Evolutionary conservation across 2,329 filamentous ascomycete species (phyloP), one percentile per base, ranked within the genome.

Genomic region (Zymoseptoria pseudotritici): DNA sequence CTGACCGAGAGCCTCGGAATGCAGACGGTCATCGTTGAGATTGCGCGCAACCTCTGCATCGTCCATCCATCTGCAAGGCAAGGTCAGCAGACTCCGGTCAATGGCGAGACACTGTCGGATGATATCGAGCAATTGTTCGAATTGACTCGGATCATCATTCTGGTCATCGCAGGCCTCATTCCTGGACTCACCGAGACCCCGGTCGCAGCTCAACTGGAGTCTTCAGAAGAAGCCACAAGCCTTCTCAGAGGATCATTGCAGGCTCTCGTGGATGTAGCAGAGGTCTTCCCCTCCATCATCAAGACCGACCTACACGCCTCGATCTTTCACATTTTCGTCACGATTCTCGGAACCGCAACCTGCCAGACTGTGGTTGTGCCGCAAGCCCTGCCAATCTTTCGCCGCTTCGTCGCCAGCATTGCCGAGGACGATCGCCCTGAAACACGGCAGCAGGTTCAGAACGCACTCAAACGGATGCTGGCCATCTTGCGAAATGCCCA

Each of bases 121-220:
- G 94, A 99, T 71, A 96, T 99, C 63, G 94, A 99, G 71, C 94
- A 99, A 75, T 82, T 99, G 0, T 99, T 99, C 69, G 94, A 99
- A 75, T 81, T 99, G 53, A 99, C 94, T 0, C 85, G 94, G 64
- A 96, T 97, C 71, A 97, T 97, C 64, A 93, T 97, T 17, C 80
- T 99, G 8, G 93, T 97, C 1, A 81, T 99, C 26, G 89, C 91
- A 0, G 91, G 92, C 0, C 79, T 97, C 49, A 79, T 99, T 21
- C 94, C 95, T 4, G 95, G 93, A 62, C 79, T 95, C 4, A 84
- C 84, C 4, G 88, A 90, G 26, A 74, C 73, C 11, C 72, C 70
- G 5, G 67, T 70, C 21, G 65, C 67, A 13, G 86, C 84, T 26
- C 86, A 89, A 53, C 67, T 86, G 0, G 73, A 74, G 24, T 66